Base-by-base conservation (phyloP, 768 basidiomycete genomes). In the Tremella fuciformis region DNA sequence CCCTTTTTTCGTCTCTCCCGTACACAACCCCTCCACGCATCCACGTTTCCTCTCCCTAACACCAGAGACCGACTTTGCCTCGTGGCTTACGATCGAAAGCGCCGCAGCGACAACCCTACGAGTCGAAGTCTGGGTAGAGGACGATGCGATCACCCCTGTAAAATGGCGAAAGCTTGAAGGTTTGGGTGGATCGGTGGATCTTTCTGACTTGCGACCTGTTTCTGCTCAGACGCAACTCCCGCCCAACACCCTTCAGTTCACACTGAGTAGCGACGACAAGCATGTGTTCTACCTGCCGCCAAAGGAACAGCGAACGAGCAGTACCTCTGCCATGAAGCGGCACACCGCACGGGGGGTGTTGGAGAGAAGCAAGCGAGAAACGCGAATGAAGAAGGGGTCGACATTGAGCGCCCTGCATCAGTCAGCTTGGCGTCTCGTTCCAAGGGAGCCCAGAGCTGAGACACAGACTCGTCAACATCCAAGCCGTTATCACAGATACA, bases 1-100 rank as follows among this genome's bases (percentile, higher is more conserved):
- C 9, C 84, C 88, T 2, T 83, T 88, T 69, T 92, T 85, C 74
- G 81, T 91, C 49, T 94, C 91, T 1, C 81, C 84, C 0, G 81
- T 89, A 50, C 91, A 91, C 72, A 81, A 80, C 21, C 87, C 90
- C 3, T 93, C 91, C 0, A 91, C 87, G 0, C 88, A 91, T 73
- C 92, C 92, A 0, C 76, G 80, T 21, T 94, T 91, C 66, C 55
- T 80, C 0, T 77, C 88, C 16, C 85, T 91, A 66, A 72, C 80
- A 7, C 78, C 81, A 4, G 74, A 79, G 29, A 76, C 74, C 24
- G 84, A 86, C 50, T 86, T 86, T 67, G 80, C 82, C 0, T 75
- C 79, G 16, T 82, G 81, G 77, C 66, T 89, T 59, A 83, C 77
- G 39, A 78, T 88, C 1, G 82, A 42, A 18, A 60, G 66, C 26